These are phyloP conservation scores for Penicillium sp. DNA, from an alignment of 2,329 filamentous ascomycete genomes.

Conservation along the genomic window DNA sequence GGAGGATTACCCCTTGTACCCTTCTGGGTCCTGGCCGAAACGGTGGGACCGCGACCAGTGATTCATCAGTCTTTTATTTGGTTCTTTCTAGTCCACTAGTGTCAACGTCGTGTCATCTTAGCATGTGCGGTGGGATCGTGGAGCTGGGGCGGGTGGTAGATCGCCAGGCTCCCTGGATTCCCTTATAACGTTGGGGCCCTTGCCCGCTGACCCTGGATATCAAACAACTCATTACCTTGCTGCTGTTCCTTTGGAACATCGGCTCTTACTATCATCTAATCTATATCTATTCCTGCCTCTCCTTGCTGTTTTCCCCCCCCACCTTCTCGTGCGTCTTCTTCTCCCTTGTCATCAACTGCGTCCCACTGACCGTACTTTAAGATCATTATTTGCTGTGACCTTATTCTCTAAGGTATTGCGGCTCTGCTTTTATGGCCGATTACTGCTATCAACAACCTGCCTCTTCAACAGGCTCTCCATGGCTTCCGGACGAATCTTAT, in stretches of 20 bases:
- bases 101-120: constrained; percentile 41
- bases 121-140: constrained; percentile 36
- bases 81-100: constrained; percentile 27
- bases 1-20: constrained; percentile 19
- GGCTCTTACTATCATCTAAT: constrained; percentile 1
- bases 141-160: constrained; percentile 37
- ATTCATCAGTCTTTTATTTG: constrained; percentile 19
- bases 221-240: constrained; percentile 6
- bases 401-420: neutral
- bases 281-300: constrained; percentile 1
- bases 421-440: constrained; percentile 30
- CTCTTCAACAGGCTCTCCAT: constrained; percentile 28
- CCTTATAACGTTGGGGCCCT: neutral
- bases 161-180: constrained; percentile 30
- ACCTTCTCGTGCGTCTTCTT: neutral
- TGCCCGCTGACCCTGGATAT: constrained; percentile 2
- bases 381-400: neutral
- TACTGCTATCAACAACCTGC: constrained; percentile 28
- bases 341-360: neutral
- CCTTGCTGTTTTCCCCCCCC: neutral
- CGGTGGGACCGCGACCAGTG: constrained; percentile 17
- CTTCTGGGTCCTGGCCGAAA: constrained; percentile 15
- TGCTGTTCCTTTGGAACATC: constrained; percentile 15
- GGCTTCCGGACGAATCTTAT: constrained; percentile 24
- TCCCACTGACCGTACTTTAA: constrained; percentile 1